Base-by-base conservation (phyloP, 345 rosid species). In the Abelmoschus esculentus region DNA sequence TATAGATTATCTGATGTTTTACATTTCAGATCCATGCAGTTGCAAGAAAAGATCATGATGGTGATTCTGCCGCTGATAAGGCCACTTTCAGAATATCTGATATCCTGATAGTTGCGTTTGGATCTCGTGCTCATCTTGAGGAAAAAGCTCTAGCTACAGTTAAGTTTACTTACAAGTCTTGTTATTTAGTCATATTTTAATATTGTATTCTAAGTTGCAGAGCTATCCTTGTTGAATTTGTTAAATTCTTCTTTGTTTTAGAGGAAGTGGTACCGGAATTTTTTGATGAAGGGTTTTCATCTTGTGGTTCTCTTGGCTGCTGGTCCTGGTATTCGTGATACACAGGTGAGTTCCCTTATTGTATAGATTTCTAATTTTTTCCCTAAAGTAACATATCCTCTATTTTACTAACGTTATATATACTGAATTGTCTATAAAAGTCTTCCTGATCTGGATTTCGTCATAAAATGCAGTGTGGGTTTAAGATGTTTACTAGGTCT, bases 181-280 rank as follows among this genome's bases (percentile, higher is more conserved):
- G 18, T 32, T 44, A 22, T 49, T 58, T 72, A 32, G 38, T 46
- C n/a, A 18, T 53, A 7, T 71, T 60, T 65, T 36, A 12, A 10
- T 58, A 66, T 68, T 18, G 15, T 17, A 34, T 42, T 17, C 42
- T 9, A 57, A 47, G 15, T 31, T 64, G 69, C 9, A 44, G 14
- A 6, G 66, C 70, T 74, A 64, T 38, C 66, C 66, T 70, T 31
- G 58, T 72, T 83, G 62, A 83, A 63, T 44, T 49, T 62, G 61
- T 78, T 69, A 6, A 2, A 10, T 55, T 31, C 40, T 36, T 36
- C 68, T 59, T 9, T 18, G 69, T 83, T 80, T 70, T 90, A 95
- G 99, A 90, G 98, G 81, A 95, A 95, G 82, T 90, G 98, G 98
- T 84, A 91, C 79, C 99, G 99, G 66, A 95, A 95, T 76, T 86